Evolutionary conservation across 371 early-diverging fungal species (phyloP), one percentile per base, ranked within the genome.

Genomic region (Mortierella sp.): DNA sequence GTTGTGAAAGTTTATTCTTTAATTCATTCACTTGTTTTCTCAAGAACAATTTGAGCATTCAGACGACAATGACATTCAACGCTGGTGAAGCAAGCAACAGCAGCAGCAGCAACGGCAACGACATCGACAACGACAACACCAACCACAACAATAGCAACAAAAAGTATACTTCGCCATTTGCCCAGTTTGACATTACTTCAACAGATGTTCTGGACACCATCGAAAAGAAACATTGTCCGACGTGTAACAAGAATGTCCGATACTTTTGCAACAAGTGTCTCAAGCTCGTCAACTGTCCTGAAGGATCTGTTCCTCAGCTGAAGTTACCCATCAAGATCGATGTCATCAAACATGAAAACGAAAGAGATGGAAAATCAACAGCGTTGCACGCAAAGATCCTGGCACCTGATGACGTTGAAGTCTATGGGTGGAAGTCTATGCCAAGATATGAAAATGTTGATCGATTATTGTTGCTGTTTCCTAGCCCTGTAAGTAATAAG

Each of bases 341-440:
- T 81, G 87, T 96, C 5, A 91, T 94, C 63, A 94, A 97, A 65
- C 96, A 96, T 83, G 90, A 92, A 11, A 58, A 79, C 41, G 98
- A 97, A 82, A 67, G 85, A 3, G 91, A 94, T 55, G 95, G 94
- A 36, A 97, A 96, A 84, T 94, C 94, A 4, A 97, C 97, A 3
- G 94, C 96, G 1, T 81, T 94, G 8, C 97, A 97, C 76, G 94
- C 97, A 2, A 90, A 91, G 63, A 85, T 95, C n/a, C 84, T 96
- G 59, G 94, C 97, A 0, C 87, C 91, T 0, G 77, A 88, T 8
- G 87, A 94, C 72, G 93, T 93, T 1, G 80, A 85, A 36, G 87
- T 96, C n/a, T 86, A 89, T 65, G 77, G 82, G 28, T 92, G 88
- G 76, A 75, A 86, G 38, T 63, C 83, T n/a, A 87, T 88, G 72